Percentiles rank a stretch among this genome's conserved stretches.
phyloP scores from a whole-genome alignment of 768 basidiomycete species.

The Guyanaporus albipodus region DNA sequence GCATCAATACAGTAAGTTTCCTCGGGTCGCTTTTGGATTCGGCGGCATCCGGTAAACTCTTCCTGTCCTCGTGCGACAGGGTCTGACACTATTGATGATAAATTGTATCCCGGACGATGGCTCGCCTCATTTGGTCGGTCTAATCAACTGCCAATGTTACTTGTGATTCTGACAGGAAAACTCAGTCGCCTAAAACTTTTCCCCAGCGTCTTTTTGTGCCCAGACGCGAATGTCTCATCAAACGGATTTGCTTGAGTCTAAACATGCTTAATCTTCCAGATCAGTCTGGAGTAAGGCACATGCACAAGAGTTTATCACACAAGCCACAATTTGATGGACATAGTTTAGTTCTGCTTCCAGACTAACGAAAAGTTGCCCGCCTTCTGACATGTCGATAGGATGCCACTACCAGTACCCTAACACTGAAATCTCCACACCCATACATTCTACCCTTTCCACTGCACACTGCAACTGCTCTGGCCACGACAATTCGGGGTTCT shows the following conservation, averaged over 20 bases:
- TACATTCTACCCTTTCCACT: constrained; percentile 31
- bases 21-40: constrained; percentile 39
- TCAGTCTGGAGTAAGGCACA: neutral
- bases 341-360: neutral
- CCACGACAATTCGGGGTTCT: constrained; percentile 24
- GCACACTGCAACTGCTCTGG: constrained; percentile 32
- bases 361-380: neutral
- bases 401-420: constrained; percentile 49
- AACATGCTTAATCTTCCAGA: neutral
- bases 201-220: constrained; percentile 35
- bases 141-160: neutral
- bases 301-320: neutral
- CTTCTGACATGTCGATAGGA: neutral
- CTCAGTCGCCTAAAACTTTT: constrained; percentile 42
- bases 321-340: constrained; percentile 2
- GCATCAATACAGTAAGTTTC: constrained; percentile 36
- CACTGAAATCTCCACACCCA: constrained; percentile 36
- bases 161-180: neutral
- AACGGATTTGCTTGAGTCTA: neutral
- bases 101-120: constrained; percentile 44
- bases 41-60: constrained; percentile 35
- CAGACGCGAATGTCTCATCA: constrained; percentile 34
- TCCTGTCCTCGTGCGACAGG: neutral
- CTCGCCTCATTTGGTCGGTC: constrained; percentile 40
- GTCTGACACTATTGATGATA: constrained; percentile 11